These are phyloP conservation scores for Asterella californica DNA, from an alignment of 225 moss, liverwort and hornwort genomes.

Conservation along the genomic window DNA sequence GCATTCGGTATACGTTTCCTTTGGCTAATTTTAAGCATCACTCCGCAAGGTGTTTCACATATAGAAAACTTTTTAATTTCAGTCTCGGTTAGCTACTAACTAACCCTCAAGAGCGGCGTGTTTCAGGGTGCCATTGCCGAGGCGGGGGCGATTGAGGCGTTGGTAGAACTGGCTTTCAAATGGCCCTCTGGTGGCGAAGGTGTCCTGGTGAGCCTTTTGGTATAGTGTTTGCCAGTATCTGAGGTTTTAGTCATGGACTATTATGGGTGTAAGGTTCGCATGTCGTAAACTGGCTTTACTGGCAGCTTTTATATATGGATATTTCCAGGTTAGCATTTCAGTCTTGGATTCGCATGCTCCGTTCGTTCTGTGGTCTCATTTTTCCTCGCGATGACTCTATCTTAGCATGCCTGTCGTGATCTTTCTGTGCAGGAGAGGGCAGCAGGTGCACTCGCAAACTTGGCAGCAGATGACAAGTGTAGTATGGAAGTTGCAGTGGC, in stretches of 20 bases:
- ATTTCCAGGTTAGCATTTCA: not conserved
- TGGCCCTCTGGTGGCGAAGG: slow-evolving; percentile 88
- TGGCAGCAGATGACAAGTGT: slow-evolving; percentile 97
- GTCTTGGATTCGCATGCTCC: not conserved
- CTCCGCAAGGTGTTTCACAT: not conserved
- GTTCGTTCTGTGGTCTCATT: not conserved
- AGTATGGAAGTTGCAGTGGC: slow-evolving; percentile 92
- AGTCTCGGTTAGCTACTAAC: not conserved
- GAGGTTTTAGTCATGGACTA: not conserved
- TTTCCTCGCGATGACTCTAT: not conserved
- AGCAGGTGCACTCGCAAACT: slow-evolving; percentile 89
- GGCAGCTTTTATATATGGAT: not conserved
- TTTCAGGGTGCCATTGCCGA: slow-evolving; percentile 81
- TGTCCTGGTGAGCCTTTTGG: slow-evolving; percentile 60
- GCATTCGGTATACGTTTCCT: not conserved
- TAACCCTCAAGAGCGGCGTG: not conserved
- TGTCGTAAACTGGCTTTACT: not conserved
- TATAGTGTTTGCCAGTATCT: not conserved
- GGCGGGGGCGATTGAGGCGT: slow-evolving; percentile 87
- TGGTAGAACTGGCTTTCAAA: slow-evolving; percentile 79
- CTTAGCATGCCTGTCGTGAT: not conserved
- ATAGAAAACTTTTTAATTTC: not conserved
- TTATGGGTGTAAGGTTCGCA: not conserved
- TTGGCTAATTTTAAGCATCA: not conserved
- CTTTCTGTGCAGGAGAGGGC: slow-evolving; percentile 76